Base-by-base conservation (phyloP, 1,284 basidiomycete species). In the Cryptococcus jaspeensis region DNA sequence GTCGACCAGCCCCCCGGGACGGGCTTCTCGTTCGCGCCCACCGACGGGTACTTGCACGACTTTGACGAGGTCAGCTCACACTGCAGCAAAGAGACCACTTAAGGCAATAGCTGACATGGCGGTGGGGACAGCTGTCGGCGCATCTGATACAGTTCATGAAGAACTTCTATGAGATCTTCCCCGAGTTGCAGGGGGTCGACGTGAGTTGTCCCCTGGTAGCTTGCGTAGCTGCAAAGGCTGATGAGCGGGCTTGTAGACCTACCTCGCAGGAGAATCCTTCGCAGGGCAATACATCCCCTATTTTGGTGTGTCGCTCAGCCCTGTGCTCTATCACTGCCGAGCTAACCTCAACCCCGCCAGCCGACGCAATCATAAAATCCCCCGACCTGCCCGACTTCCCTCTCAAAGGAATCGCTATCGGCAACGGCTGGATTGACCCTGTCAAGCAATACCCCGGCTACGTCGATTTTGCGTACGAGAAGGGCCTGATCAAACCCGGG, bases 201-300 rank as follows among this genome's bases (percentile, higher is more conserved):
- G 91, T 94, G 69, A 70, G 92, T 82, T 46, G 48, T 37, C 55
- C 8, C 46, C 11, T 22, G 12, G n/a, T n/a, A n/a, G n/a, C n/a
- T n/a, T n/a, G n/a, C n/a, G n/a, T n/a, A 32, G 5, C 46, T 32
- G 0, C 36, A 15, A 18, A 32, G 36, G 40, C 15, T 20, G 36
- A 48, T 67, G 39, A 65, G 44, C 7, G n/a, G n/a, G 5, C 16
- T 11, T 9, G 37, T 66, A 95, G 91, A 94, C 92, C 1, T 96
- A 93, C 74, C 80, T 97, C 9, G 88, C 88, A 0, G 94, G 93
- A 52, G 93, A 97, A 80, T 92, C 89, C 60, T 99, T 87, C 72
- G 95, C 93, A n/a, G 95, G 96, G n/a, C 93, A 97, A 80, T 98
- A 91, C 80, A 94, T 98, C 62, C 95, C 96, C 13, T 95, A 93